phyloP scores from a whole-genome alignment of 257 asterid species.

The Solanum etuberosum region DNA sequence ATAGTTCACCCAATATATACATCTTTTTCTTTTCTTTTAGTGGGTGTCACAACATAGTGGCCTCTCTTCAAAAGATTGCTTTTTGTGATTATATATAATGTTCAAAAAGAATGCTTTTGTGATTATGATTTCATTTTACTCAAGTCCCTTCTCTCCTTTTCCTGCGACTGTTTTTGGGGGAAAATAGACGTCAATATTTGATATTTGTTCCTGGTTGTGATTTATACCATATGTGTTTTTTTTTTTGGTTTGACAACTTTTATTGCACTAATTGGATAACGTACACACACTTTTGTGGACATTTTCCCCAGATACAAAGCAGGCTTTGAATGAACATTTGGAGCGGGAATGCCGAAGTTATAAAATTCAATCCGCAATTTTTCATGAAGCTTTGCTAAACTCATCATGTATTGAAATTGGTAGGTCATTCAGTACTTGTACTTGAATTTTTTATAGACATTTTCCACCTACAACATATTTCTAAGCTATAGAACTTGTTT shows the following conservation, averaged over 20 bases:
- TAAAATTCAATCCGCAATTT: conserved; percentile 69
- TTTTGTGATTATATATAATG: neutral
- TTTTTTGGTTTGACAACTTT: neutral
- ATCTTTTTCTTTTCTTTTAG: neutral
- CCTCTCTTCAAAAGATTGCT: neutral
- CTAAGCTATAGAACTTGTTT: neutral
- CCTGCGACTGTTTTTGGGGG: neutral
- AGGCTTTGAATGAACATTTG: conserved; percentile 54
- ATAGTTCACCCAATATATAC: neutral
- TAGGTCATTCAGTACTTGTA: neutral
- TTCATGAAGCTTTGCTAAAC: conserved; percentile 56
- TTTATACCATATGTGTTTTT: neutral
- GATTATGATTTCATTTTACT: neutral
- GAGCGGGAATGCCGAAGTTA: conserved; percentile 61
- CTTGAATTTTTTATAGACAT: neutral
- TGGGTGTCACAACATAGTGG: neutral
- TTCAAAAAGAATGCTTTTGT: neutral
- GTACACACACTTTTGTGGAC: conserved; percentile 2
- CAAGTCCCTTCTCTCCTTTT: neutral
- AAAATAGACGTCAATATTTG: neutral
- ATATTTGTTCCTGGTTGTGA: neutral
- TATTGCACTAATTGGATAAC: neutral
- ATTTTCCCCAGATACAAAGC: conserved; percentile 49
- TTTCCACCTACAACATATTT: neutral
- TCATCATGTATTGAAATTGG: conserved; percentile 26